Conservation (phyloP, 2,329 filamentous ascomycete genomes). For the Colletotrichum sp. region DNA sequence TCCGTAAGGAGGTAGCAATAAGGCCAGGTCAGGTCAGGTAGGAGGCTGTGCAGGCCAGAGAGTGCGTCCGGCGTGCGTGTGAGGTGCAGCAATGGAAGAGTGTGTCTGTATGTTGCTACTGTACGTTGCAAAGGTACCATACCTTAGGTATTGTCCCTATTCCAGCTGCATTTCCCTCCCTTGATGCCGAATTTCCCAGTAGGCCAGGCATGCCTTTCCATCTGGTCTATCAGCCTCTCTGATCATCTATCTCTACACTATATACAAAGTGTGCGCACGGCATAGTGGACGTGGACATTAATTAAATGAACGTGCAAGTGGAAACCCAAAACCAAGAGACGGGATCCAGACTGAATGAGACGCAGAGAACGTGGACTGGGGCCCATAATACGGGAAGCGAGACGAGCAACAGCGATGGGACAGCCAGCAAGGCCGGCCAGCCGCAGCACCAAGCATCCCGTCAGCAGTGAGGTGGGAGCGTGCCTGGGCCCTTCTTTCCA, state of each 20-base stretch:
- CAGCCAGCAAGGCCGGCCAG: neutral
- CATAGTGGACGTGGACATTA: neutral
- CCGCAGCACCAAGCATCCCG: neutral
- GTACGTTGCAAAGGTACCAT: neutral
- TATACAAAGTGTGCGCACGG: neutral
- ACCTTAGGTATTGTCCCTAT: neutral
- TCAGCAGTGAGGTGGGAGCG: neutral
- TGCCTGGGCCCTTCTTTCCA: neutral
- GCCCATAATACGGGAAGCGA: neutral
- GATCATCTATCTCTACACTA: neutral
- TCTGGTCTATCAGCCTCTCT: neutral
- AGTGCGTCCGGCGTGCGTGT: neutral
- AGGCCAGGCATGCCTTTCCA: neutral
- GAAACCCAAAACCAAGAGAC: neutral
- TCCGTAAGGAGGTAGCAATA: neutral
- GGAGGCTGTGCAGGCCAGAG: neutral
- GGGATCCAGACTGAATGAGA: slow-evolving; percentile 1
- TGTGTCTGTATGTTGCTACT: neutral
- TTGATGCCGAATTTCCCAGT: neutral
- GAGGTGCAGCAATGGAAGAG: neutral
- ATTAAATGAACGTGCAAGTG: neutral
- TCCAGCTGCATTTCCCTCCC: neutral
- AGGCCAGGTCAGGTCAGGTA: neutral
- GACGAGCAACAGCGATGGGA: neutral
- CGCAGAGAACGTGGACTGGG: slow-evolving; percentile 2